phyloP scores from a whole-genome alignment of 1,284 basidiomycete genomes.

The Pseudozyma thailandica region DNA sequence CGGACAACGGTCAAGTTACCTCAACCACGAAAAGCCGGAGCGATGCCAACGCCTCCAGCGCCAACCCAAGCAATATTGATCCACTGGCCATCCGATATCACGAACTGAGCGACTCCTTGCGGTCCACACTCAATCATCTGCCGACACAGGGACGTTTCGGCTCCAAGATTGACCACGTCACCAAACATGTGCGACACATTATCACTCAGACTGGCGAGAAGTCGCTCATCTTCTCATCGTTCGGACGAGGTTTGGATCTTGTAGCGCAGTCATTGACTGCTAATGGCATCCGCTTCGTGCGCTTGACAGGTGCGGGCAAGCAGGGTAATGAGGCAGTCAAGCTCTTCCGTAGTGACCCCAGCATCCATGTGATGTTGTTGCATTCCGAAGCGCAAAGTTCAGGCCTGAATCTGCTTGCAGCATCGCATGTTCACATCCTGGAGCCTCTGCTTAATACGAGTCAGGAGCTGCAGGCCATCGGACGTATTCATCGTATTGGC shows the following conservation, averaged over 20 bases:
- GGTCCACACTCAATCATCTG: constrained; percentile 24
- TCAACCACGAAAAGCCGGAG: not conserved
- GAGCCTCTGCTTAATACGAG: constrained; percentile 64
- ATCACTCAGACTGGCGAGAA: constrained; percentile 51
- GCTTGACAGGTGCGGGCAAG: constrained; percentile 51
- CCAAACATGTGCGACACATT: constrained; percentile 54
- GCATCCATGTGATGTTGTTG: constrained; percentile 57
- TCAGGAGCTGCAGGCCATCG: constrained; percentile 62
- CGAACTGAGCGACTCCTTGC: constrained; percentile 35
- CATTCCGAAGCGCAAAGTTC: constrained; percentile 64
- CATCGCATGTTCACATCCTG: constrained; percentile 60
- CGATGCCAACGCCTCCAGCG: not conserved
- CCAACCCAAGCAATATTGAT: not conserved
- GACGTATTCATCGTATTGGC: constrained; percentile 63
- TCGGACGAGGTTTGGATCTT: constrained; percentile 60
- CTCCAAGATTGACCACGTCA: constrained; percentile 62
- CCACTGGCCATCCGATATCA: constrained; percentile 28
- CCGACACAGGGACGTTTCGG: constrained; percentile 54
- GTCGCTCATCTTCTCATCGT: constrained; percentile 63
- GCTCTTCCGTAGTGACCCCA: constrained; percentile 44
- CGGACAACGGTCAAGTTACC: constrained; percentile 11
- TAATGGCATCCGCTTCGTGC: constrained; percentile 54
- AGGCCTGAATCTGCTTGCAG: constrained; percentile 60
- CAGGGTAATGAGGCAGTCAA: constrained; percentile 33
- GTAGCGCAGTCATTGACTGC: constrained; percentile 57